Evolutionary conservation across 2,329 filamentous ascomycete genomes (phyloP).

Genomic region (Pseudopyrenochaeta lycopersici): DNA sequence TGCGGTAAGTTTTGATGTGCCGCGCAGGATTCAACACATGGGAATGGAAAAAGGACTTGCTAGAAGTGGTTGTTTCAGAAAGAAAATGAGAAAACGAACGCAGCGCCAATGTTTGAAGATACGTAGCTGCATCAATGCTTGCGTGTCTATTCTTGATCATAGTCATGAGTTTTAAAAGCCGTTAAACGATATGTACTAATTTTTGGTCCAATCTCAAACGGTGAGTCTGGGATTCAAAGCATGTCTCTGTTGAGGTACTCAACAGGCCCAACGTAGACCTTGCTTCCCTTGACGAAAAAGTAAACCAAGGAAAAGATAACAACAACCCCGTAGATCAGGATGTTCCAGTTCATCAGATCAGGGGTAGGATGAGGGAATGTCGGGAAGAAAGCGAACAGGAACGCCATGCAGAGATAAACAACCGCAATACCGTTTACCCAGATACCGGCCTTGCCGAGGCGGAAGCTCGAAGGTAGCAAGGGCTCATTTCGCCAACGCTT

Average conservation of each 20-base stretch:
- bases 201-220: not conserved
- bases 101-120: no score
- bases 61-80: not conserved
- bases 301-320: constrained; percentile 55
- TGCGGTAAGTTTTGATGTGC: no score
- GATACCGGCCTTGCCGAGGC: constrained; percentile 55
- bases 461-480: constrained; percentile 57
- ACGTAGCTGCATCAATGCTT: not conserved
- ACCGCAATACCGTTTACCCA: constrained; percentile 55
- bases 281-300: constrained; percentile 52
- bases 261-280: constrained; percentile 51
- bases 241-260: constrained; percentile 29
- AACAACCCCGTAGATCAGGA: constrained; percentile 56
- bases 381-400: constrained; percentile 59
- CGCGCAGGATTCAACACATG: no score
- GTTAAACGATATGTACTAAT: not conserved
- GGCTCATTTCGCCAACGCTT: constrained; percentile 54
- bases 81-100: not conserved
- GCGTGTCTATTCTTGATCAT: not conserved
- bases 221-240: not conserved
- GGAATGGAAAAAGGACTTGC: no score
- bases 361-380: constrained; percentile 32
- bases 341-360: constrained; percentile 59
- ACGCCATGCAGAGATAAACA: constrained; percentile 50
- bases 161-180: not conserved